Evolutionary conservation across 345 rosid genomes (phyloP).

Genomic region (Lepidium sativum): DNA sequence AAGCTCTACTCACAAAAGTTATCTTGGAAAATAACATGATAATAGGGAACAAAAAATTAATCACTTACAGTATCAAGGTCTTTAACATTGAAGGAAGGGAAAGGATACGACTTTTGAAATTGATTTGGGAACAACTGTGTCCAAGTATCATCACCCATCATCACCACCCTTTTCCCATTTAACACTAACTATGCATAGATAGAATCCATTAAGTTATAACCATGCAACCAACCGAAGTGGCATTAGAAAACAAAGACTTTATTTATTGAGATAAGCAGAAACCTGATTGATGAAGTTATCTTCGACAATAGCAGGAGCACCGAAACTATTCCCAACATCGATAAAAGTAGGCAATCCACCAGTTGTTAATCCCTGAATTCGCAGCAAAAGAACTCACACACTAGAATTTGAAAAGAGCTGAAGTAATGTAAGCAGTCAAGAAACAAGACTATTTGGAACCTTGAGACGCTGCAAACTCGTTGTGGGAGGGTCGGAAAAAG

Average conservation of each 20-base stretch:
- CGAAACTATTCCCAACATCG: slow-evolving; percentile 89
- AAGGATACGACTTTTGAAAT: slow-evolving; percentile 74
- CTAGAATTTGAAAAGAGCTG: background rate
- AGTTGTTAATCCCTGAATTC: slow-evolving; percentile 72
- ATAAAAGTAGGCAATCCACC: slow-evolving; percentile 94
- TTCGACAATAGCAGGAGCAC: slow-evolving; percentile 89
- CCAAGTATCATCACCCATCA: slow-evolving; percentile 99
- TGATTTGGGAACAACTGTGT: slow-evolving; percentile 83
- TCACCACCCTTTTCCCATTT: slow-evolving; percentile 76
- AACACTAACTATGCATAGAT: slow-evolving; percentile 42
- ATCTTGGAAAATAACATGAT: background rate
- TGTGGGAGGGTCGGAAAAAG: slow-evolving; percentile 97
- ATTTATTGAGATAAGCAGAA: background rate
- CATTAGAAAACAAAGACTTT: background rate
- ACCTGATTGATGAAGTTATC: slow-evolving; percentile 84
- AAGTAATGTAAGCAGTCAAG: background rate
- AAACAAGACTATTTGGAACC: slow-evolving; percentile 23
- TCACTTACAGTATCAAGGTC: slow-evolving; percentile 74
- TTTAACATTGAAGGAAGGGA: slow-evolving; percentile 89
- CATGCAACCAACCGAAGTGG: background rate
- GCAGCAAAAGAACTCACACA: background rate
- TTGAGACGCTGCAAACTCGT: slow-evolving; percentile 90
- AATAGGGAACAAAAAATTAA: background rate
- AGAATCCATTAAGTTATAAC: background rate
- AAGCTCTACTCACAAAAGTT: background rate